Percentiles rank a stretch among this genome's conserved stretches.
These are phyloP conservation scores for Arctostaphylos glauca DNA, from an alignment of 148 eudicot genomes.

Conservation along the genomic window DNA sequence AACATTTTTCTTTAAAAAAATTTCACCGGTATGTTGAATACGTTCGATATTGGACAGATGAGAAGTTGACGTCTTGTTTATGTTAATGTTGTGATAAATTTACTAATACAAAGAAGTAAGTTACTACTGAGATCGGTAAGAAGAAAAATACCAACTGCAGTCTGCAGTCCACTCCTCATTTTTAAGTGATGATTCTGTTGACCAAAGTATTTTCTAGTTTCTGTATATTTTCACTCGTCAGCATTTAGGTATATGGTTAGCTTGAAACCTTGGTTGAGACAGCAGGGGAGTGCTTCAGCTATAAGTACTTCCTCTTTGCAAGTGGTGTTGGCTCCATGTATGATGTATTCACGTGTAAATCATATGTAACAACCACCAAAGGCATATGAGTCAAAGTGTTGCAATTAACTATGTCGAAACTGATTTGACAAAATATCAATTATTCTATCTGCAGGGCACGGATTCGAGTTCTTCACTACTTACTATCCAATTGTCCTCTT, in stretches of 20 bases:
- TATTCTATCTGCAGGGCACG: not conserved
- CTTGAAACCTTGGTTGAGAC: not conserved
- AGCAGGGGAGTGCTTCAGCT: not conserved
- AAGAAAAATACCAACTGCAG: not conserved
- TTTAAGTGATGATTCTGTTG: not conserved
- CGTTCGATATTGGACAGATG: not conserved
- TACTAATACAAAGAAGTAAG: not conserved
- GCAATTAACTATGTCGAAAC: not conserved
- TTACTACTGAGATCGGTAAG: not conserved
- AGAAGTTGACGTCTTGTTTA: slow-evolving; percentile 4
- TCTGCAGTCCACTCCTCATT: not conserved
- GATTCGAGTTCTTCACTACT: no score
- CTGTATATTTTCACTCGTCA: not conserved
- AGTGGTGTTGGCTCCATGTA: not conserved
- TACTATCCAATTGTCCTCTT: not conserved
- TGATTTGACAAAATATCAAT: not conserved
- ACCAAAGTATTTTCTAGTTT: not conserved
- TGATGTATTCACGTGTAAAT: not conserved
- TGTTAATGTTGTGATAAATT: not conserved
- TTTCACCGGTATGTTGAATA: no score
- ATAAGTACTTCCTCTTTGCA: not conserved
- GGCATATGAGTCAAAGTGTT: not conserved
- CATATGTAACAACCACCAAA: not conserved
- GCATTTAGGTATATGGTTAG: not conserved
- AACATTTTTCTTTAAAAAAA: not conserved